Conservation (phyloP, 2,329 filamentous ascomycete species). For the Trichocomaceae sp. region DNA sequence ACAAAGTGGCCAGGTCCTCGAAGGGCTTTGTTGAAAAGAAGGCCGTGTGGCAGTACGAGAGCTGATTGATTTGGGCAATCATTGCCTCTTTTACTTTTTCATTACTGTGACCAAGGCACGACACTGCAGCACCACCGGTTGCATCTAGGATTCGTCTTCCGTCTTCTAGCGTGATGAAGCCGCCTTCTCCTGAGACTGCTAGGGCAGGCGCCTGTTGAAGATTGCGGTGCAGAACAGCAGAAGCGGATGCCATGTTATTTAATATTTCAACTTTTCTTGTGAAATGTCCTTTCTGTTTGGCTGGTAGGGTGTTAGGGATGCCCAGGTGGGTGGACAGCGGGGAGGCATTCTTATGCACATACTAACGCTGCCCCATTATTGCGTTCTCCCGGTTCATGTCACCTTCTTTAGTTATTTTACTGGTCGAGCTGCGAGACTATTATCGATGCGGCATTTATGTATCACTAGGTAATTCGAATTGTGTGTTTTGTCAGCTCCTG, state of each 20-base stretch:
- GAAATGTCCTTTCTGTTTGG: not conserved
- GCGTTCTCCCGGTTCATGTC: too few relatives aligned
- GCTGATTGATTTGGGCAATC: conserved; percentile 50
- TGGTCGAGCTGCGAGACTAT: too few relatives aligned
- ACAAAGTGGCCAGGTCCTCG: conserved; percentile 46
- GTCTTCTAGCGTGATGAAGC: conserved; percentile 47
- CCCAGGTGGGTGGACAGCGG: too few relatives aligned
- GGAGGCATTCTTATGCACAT: too few relatives aligned
- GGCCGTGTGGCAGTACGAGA: conserved; percentile 54
- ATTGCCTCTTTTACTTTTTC: conserved; percentile 55
- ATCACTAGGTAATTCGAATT: too few relatives aligned
- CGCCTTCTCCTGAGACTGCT: conserved; percentile 45
- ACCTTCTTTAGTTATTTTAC: too few relatives aligned
- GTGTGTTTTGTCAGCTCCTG: too few relatives aligned
- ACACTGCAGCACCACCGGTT: conserved; percentile 66
- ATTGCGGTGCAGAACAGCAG: conserved; percentile 47
- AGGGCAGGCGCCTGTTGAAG: conserved; percentile 42
- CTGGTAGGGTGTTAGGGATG: too few relatives aligned
- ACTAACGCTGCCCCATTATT: too few relatives aligned
- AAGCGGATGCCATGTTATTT: conserved; percentile 2
- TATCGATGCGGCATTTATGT: too few relatives aligned
- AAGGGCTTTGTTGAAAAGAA: conserved; percentile 52
- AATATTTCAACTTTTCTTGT: not conserved
- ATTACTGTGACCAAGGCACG: conserved; percentile 62
- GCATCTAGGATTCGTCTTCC: conserved; percentile 63